Conservation (phyloP, 495 filamentous ascomycete species). For the Neurospora hispaniola region DNA sequence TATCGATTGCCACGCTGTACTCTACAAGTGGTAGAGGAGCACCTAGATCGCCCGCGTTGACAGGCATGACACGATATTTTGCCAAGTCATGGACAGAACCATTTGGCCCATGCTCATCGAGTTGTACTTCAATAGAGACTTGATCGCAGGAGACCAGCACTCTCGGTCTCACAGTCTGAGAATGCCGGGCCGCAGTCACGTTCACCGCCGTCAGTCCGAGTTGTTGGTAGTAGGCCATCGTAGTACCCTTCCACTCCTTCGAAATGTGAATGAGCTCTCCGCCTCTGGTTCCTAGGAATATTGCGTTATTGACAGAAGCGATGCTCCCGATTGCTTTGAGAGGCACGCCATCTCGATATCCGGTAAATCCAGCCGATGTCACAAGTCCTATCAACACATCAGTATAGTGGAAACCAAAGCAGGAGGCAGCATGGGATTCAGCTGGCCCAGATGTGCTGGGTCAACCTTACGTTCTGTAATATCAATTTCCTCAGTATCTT, state of each 20-base stretch:
- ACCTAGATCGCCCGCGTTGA: constrained; percentile 25
- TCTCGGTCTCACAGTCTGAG: constrained; percentile 1
- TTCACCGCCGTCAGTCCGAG: constrained; percentile 17
- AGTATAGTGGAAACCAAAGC: not conserved
- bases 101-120: not conserved
- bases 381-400: constrained; percentile 5
- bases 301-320: constrained; percentile 6
- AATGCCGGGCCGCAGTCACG: constrained; percentile 8
- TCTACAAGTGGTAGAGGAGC: constrained; percentile 21
- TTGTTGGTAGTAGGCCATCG: constrained; percentile 12
- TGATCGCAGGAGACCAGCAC: constrained; percentile 22
- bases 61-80: constrained; percentile 29
- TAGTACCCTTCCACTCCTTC: not conserved
- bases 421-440: not conserved
- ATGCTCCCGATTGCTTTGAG: constrained; percentile 30
- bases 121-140: constrained; percentile 5
- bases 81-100: constrained; percentile 1
- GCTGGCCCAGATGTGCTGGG: not conserved
- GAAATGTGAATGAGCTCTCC: constrained; percentile 32
- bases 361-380: no score
- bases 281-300: constrained; percentile 32
- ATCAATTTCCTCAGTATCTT: constrained; percentile 2
- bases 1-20: constrained; percentile 18
- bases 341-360: not conserved
- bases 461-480: constrained; percentile 13